Base-by-base conservation (phyloP, 306 rosid species). In the Erythrophleum fordii region DNA sequence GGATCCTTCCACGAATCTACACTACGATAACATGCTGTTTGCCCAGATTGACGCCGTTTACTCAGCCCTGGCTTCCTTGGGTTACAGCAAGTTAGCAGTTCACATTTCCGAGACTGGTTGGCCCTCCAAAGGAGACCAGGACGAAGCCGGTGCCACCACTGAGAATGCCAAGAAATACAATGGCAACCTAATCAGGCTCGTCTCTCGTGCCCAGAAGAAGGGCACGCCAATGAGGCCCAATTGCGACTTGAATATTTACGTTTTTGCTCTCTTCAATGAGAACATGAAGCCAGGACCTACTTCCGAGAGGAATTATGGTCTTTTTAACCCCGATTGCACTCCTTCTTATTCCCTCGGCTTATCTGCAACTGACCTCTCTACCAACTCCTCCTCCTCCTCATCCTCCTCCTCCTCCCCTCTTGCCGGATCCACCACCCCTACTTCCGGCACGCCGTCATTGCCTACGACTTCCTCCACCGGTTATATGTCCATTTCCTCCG, bases 41-140 rank as follows among this genome's bases (percentile, higher is more conserved):
- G 98, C 98, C 2, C 97, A 93, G 89, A 96, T 96, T 82, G 99
- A 96, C 42, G 99, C 98, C 0, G 98, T 96, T 2, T 91, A 96
- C 58, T 82, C 91, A 0, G 99, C 97, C 4, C 78, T 96, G 0
- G 87, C 55, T 0, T 35, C 88, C 0, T 20, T 90, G 7, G 99
- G 97, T 1, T 96, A 76, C 77, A 87, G 81, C 58, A 93, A 93
- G 46, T 81, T 93, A 0, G 83, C 94, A 3, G 97, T 96, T n/a
- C 98, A 96, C 53, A 93, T 96, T 4, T 96, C 99, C 0, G 99
- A 96, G 78, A 96, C 99, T 0, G 99, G 99, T 4, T 96, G 99
- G 99, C 99, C 99, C 1, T 96, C 99, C 0, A 96, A 87, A 8
- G 98, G 99, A n/a, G 99, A 96, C 45, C 81, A 60, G 0, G 91